phyloP scores from a whole-genome alignment of 306 rosid genomes.

The Urtica urens region DNA sequence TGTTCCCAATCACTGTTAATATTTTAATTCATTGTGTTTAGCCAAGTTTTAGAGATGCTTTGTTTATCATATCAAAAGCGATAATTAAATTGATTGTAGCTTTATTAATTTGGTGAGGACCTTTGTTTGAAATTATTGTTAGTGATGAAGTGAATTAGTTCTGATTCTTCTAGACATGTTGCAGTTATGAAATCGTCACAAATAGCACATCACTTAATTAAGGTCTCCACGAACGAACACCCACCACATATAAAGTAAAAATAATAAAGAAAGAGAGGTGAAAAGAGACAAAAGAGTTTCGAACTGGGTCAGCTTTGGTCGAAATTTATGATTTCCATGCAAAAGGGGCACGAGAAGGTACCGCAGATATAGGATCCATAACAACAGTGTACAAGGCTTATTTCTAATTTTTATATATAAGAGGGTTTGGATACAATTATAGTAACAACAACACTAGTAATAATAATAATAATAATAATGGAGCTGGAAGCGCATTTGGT shows the following conservation, averaged over 20 bases:
- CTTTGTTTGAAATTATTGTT: background rate
- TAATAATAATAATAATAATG: too few relatives aligned
- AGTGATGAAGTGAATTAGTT: background rate
- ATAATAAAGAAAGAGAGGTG: too few relatives aligned
- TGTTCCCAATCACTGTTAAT: too few relatives aligned
- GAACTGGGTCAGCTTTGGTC: too few relatives aligned
- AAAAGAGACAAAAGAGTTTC: too few relatives aligned
- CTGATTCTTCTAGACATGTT: background rate
- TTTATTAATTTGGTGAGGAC: background rate
- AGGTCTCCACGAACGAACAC: background rate
- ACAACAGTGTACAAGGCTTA: too few relatives aligned
- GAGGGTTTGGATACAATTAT: too few relatives aligned
- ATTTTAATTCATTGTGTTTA: constrained; percentile 10
- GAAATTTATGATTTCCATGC: constrained; percentile 5
- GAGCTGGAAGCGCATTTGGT: too few relatives aligned
- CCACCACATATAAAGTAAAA: background rate
- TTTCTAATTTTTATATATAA: too few relatives aligned
- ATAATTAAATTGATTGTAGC: background rate
- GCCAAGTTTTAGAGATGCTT: background rate
- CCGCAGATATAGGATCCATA: background rate
- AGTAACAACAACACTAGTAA: too few relatives aligned
- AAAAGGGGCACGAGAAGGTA: background rate
- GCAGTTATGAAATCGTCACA: background rate
- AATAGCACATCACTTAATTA: background rate
- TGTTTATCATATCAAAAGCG: background rate